A percentile compares a stretch with the other conserved stretches of the same genome.
Evolutionary conservation across 352 stramenopile species (phyloP).

Genomic region (Saprolegnia diclina): DNA sequence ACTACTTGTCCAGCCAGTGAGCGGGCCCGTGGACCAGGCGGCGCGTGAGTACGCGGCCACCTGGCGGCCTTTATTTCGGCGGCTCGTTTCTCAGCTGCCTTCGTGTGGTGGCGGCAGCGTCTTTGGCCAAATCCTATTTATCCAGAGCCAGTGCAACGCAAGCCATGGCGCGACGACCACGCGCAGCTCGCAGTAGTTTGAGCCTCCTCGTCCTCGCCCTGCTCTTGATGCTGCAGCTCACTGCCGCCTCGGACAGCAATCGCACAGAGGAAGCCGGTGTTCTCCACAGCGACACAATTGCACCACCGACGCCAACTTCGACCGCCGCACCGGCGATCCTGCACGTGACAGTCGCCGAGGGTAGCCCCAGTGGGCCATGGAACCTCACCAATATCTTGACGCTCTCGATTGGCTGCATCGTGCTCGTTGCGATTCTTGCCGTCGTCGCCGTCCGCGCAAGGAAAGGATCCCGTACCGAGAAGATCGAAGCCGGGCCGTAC

Average conservation of each 20-base stretch:
- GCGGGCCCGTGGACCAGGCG: too few relatives aligned
- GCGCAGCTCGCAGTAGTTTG: too few relatives aligned
- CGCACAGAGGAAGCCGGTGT: too few relatives aligned
- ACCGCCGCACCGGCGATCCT: background rate
- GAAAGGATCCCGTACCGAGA: background rate
- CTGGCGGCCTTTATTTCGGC: background rate
- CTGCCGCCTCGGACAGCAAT: too few relatives aligned
- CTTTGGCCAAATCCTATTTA: background rate
- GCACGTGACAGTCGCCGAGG: background rate
- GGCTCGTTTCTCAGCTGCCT: background rate
- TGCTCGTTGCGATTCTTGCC: background rate
- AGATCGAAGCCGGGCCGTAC: constrained; percentile 3
- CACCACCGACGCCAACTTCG: background rate
- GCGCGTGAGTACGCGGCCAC: too few relatives aligned
- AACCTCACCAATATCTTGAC: background rate
- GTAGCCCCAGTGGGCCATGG: background rate
- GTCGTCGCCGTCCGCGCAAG: background rate
- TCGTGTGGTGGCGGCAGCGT: background rate
- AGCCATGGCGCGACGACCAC: background rate
- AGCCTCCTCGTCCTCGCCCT: too few relatives aligned
- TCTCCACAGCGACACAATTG: too few relatives aligned
- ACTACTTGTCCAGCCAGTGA: background rate
- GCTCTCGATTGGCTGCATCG: background rate
- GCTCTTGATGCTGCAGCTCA: too few relatives aligned
- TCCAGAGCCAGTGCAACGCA: background rate